Conservation (phyloP, 768 basidiomycete genomes). For the Russula vinacea region DNA sequence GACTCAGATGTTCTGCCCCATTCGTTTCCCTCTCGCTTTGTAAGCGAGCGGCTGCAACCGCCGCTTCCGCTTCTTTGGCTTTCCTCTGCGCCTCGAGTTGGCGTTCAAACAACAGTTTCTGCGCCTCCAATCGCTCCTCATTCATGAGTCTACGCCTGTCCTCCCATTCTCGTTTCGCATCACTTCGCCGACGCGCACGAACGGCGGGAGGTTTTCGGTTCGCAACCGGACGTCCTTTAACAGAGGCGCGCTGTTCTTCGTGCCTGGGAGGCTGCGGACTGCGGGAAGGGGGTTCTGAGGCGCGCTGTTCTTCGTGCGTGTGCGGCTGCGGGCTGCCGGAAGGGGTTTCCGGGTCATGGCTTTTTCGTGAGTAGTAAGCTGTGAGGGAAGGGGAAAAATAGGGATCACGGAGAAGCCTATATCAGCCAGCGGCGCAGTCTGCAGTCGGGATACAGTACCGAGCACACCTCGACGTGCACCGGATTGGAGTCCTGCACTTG, state of each 20-base stretch:
- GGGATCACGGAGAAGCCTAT: background rate
- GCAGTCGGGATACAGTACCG: background rate
- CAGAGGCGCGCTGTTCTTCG: background rate
- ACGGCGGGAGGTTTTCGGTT: background rate
- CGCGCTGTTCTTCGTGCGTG: background rate
- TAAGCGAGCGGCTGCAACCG: background rate
- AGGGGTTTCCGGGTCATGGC: background rate
- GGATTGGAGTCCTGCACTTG: background rate
- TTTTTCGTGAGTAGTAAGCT: background rate
- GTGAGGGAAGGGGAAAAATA: background rate
- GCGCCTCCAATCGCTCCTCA: slow-evolving; percentile 12
- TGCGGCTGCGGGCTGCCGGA: background rate
- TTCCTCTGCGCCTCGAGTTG: slow-evolving; percentile 6
- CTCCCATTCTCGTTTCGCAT: background rate
- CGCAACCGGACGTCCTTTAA: background rate
- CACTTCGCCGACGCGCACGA: too few relatives aligned
- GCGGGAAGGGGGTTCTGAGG: background rate
- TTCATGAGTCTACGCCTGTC: slow-evolving; percentile 3
- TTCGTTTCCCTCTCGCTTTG: background rate
- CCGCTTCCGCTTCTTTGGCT: slow-evolving; percentile 6
- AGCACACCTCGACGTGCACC: background rate
- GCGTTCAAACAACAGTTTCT: slow-evolving; percentile 14
- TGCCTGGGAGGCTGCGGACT: background rate
- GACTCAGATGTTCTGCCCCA: background rate
- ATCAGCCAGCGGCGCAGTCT: background rate